phyloP scores from a whole-genome alignment of 2,329 filamentous ascomycete species.

The Didymellaceae sp. region DNA sequence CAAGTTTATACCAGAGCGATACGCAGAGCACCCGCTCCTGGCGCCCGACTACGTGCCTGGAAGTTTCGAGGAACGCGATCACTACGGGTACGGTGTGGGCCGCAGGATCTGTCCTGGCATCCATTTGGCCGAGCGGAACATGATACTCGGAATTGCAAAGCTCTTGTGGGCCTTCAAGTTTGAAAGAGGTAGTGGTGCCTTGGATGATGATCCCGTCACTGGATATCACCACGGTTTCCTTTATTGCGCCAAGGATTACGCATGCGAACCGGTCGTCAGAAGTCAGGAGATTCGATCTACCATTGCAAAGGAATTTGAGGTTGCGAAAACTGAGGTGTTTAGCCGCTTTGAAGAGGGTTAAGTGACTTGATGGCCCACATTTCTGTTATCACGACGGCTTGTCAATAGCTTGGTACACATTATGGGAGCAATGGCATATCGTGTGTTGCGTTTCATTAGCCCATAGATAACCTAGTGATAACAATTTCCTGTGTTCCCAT shows the following conservation, averaged over 20 bases:
- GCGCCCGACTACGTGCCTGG: conserved; percentile 16
- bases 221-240: conserved; percentile 7
- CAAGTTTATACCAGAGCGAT: conserved; percentile 29
- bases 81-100: conserved; percentile 47
- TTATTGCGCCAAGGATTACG: conserved; percentile 6
- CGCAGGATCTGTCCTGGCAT: conserved; percentile 46
- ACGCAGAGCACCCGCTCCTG: conserved; percentile 19
- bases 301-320: background rate
- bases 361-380: background rate
- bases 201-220: background rate
- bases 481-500: background rate
- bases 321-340: conserved; percentile 1
- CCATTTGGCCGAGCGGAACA: conserved; percentile 39
- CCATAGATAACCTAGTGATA: background rate
- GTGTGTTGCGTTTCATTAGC: background rate
- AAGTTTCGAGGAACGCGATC: conserved; percentile 33
- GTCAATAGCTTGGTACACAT: background rate
- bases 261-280: conserved; percentile 1
- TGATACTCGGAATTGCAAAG: conserved; percentile 23
- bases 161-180: conserved; percentile 10
- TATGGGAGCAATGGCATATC: background rate
- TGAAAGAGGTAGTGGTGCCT: background rate
- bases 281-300: background rate
- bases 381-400: background rate
- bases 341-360: background rate